Evolutionary conservation across 2,329 filamentous ascomycete species (phyloP), one percentile per base, ranked within the genome.

Genomic region (Neofusicoccum laricinum): DNA sequence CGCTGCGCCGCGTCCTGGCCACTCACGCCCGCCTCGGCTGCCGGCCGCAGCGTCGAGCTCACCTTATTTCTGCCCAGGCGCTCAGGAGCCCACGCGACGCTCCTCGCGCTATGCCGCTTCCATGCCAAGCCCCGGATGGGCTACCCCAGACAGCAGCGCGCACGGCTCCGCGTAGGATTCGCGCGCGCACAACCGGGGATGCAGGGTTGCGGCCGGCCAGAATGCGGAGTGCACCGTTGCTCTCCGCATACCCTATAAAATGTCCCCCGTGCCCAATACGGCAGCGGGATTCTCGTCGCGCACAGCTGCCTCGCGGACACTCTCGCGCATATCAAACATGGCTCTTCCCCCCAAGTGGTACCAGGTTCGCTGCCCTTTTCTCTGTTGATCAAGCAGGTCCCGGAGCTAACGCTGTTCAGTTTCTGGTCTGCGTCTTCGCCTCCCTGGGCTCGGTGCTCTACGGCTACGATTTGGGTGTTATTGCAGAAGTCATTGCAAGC

Each of bases 391-490:
- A 11, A 15, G 34, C 30, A 8, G 6, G 15, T 46, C 17, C 4
- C 4, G 32, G 15, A 3, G n/a, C 40, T 64, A 8, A 64, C 34
- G n/a, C n/a, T 25, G 46, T 12, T 7, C 68, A 86, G 81, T 86
- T 87, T 71, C 78, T 87, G 55, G 81, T 87, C 46, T 79, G 81
- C 68, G 79, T 86, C 43, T 87, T 87, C 72, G 85, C 85, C 68
- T 86, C 84, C 1, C 75, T 87, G 5, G 85, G 85, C 48, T 86
- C 84, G 4, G 79, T 86, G 61, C 80, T 87, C 7, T 87, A 81
- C 69, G 85, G 85, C 69, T 87, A 85, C 70, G 84, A 87, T 73
- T 72, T 87, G 25, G 85, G 85, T 79, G 85, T 87, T 30, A 86
- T 87, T 66, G 85, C 84, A 8, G 84, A 84, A 67, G 84, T 84